Percentiles rank a stretch among this genome's conserved stretches.
These are phyloP conservation scores for Cryomyces minteri DNA, from an alignment of 495 filamentous ascomycete genomes.

Conservation along the genomic window DNA sequence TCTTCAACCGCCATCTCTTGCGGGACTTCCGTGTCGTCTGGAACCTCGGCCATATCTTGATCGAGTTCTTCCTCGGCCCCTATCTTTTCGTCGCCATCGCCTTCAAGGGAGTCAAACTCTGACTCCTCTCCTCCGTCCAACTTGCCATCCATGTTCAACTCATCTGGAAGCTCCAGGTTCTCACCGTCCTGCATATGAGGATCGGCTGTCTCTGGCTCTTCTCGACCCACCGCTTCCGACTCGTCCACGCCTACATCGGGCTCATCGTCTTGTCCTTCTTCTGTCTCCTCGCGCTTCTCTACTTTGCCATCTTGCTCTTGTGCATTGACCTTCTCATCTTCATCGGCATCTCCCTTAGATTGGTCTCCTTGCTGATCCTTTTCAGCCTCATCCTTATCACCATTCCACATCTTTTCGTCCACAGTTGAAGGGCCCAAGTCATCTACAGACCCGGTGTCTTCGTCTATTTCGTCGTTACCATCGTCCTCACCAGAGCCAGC, in stretches of 20 bases:
- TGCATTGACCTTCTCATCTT: constrained; percentile 15
- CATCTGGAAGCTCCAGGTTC: constrained; percentile 45
- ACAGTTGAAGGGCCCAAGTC: constrained; percentile 74
- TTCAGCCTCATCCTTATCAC: constrained; percentile 21
- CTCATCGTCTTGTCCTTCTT: constrained; percentile 36
- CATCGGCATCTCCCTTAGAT: constrained; percentile 1
- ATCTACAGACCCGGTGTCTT: constrained; percentile 77
- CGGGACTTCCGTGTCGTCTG: background rate
- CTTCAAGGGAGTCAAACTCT: constrained; percentile 32
- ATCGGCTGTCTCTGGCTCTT: constrained; percentile 45
- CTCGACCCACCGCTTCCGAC: constrained; percentile 37
- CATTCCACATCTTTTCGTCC: constrained; percentile 92
- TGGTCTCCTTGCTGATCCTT: background rate
- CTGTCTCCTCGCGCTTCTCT: constrained; percentile 22
- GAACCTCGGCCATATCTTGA: background rate
- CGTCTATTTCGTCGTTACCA: constrained; percentile 56
- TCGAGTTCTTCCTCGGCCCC: constrained; percentile 16
- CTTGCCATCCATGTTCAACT: constrained; percentile 49
- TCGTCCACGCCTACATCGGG: constrained; percentile 39
- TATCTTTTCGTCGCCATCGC: constrained; percentile 19
- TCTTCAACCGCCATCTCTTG: constrained; percentile 4
- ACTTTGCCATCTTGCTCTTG: constrained; percentile 23
- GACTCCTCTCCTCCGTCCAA: constrained; percentile 40
- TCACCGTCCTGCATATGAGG: constrained; percentile 56
- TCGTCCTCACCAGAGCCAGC: constrained; percentile 34